Evolutionary conservation across 257 asterid species (phyloP).

Genomic region (Solanum gracilifrons): DNA sequence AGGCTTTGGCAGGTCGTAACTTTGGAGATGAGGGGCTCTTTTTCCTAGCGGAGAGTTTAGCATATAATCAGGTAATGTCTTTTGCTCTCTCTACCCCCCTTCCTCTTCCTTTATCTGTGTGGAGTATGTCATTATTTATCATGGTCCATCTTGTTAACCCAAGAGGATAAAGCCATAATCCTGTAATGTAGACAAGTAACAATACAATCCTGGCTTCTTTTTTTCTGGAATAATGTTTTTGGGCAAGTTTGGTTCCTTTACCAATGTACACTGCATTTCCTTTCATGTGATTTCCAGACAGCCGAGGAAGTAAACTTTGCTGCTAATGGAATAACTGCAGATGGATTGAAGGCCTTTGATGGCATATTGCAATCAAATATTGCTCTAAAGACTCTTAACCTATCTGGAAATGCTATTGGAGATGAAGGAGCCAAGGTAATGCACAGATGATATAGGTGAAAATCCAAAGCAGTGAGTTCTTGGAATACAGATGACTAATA

Average conservation of each 20-base stretch:
- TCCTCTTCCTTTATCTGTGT: background rate
- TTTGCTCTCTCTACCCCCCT: background rate
- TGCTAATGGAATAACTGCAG: conserved; percentile 86
- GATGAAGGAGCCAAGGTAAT: conserved; percentile 95
- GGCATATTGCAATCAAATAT: conserved; percentile 82
- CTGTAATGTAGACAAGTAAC: background rate
- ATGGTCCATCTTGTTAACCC: background rate
- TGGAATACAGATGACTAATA: conserved; percentile 4
- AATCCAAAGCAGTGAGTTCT: background rate
- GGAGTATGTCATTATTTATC: background rate
- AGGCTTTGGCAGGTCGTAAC: conserved; percentile 53
- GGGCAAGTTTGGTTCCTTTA: conserved; percentile 1
- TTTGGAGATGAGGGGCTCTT: conserved; percentile 91
- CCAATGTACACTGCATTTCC: conserved; percentile 1
- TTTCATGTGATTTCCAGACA: conserved; percentile 38
- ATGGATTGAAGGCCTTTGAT: conserved; percentile 88
- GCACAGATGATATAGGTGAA: background rate
- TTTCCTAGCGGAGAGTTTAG: conserved; percentile 91
- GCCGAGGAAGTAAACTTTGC: conserved; percentile 94
- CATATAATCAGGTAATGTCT: conserved; percentile 66
- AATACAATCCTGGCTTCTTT: background rate
- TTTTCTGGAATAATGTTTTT: background rate
- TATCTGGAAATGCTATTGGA: conserved; percentile 93
- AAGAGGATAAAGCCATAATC: background rate
- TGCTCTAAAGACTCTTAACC: conserved; percentile 67